A percentile compares a stretch with the other conserved stretches of the same genome.
Conservation (phyloP, 192 early-diverging fungal genomes). For the Chytriomyces hyalinus region DNA sequence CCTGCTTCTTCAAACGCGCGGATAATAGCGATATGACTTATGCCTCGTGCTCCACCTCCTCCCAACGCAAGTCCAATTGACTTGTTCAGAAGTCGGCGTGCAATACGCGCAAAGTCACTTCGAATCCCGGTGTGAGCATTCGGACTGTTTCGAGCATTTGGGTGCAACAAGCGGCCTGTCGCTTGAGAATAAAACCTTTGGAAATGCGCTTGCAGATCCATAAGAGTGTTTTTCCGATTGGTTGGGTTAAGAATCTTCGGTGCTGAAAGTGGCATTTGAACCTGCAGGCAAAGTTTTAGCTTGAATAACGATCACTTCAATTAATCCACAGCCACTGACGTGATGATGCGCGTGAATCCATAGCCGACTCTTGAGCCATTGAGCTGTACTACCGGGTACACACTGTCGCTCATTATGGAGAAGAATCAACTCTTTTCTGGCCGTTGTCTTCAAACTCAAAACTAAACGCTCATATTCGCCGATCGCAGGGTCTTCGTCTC, state of each 20-base stretch:
- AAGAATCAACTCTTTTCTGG: constrained; percentile 94
- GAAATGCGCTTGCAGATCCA: constrained; percentile 51
- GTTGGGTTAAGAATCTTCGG: constrained; percentile 40
- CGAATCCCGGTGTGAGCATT: constrained; percentile 49
- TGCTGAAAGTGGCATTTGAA: constrained; percentile 53
- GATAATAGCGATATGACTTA: constrained; percentile 90
- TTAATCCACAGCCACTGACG: constrained; percentile 55
- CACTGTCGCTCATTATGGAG: constrained; percentile 81
- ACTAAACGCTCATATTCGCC: constrained; percentile 93
- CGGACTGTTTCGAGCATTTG: constrained; percentile 22
- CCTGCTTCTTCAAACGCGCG: constrained; percentile 95
- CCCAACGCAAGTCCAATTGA: constrained; percentile 94
- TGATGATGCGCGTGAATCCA: constrained; percentile 99
- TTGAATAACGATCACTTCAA: not conserved
- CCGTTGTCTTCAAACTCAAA: constrained; percentile 94
- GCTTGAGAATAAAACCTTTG: constrained; percentile 37
- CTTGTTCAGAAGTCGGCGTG: constrained; percentile 87
- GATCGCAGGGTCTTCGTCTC: constrained; percentile 84
- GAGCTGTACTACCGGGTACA: constrained; percentile 79
- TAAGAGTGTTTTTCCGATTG: constrained; percentile 41
- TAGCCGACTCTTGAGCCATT: constrained; percentile 88
- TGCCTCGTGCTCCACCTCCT: constrained; percentile 96
- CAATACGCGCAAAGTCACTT: constrained; percentile 78
- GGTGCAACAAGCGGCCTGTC: constrained; percentile 18
- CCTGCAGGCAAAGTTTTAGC: constrained; percentile 26